Evolutionary conservation across 1,139 yeast genomes (phyloP).

Genomic region (Nakaseomyces bracarensis): DNA sequence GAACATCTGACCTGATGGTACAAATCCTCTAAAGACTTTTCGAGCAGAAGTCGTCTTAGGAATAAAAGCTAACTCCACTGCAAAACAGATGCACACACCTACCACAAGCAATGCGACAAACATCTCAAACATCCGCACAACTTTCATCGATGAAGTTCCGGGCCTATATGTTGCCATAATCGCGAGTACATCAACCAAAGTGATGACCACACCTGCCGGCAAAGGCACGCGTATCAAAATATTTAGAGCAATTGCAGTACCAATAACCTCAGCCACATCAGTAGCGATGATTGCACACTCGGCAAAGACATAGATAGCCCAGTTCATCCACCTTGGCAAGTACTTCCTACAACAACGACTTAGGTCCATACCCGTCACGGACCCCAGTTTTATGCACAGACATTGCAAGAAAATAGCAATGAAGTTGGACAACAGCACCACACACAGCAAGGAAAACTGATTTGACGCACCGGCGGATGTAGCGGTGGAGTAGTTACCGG

Average conservation of each 20-base stretch:
- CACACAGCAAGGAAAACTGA: slow-evolving; percentile 53
- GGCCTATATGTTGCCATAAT: slow-evolving; percentile 70
- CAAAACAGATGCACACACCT: slow-evolving; percentile 65
- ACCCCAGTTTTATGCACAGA: slow-evolving; percentile 65
- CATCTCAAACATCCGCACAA: slow-evolving; percentile 58
- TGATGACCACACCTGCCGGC: slow-evolving; percentile 69
- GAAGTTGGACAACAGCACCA: slow-evolving; percentile 57
- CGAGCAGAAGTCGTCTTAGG: slow-evolving; percentile 41
- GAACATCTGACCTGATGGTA: slow-evolving; percentile 58
- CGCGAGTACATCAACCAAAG: slow-evolving; percentile 62
- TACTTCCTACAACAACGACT: slow-evolving; percentile 60
- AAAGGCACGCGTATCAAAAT: slow-evolving; percentile 60
- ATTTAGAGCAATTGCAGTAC: slow-evolving; percentile 77
- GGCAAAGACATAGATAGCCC: slow-evolving; percentile 54
- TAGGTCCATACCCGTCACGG: slow-evolving; percentile 72
- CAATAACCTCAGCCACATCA: slow-evolving; percentile 80
- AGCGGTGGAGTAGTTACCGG: slow-evolving; percentile 79
- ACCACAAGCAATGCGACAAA: slow-evolving; percentile 60
- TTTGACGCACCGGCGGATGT: slow-evolving; percentile 70
- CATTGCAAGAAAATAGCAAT: slow-evolving; percentile 70
- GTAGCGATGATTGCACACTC: slow-evolving; percentile 79
- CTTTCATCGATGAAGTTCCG: slow-evolving; percentile 53
- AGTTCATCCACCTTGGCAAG: slow-evolving; percentile 54
- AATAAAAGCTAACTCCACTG: slow-evolving; percentile 53
- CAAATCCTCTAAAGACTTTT: slow-evolving; percentile 58